Evolutionary conservation across 805 yeast species (phyloP), one percentile per base, ranked within the genome.

Genomic region (Saccharomycopsis sp.): DNA sequence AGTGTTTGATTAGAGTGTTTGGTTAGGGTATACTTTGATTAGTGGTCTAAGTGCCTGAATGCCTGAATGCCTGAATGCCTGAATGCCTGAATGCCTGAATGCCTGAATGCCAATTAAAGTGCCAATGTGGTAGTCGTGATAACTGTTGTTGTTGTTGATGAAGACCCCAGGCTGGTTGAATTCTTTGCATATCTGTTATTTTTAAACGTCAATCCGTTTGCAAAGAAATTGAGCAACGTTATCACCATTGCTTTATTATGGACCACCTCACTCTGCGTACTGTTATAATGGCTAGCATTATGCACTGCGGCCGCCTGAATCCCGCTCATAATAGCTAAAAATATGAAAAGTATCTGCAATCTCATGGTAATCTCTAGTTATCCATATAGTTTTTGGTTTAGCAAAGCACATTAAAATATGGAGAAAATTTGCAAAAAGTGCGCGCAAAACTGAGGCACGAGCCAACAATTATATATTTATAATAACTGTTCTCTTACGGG

Each of bases 61-160:
- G n/a, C n/a, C n/a, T n/a, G n/a, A n/a, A n/a, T n/a, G n/a, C n/a
- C n/a, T n/a, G n/a, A n/a, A n/a, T n/a, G n/a, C n/a, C n/a, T n/a
- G n/a, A n/a, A n/a, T n/a, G n/a, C n/a, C n/a, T n/a, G n/a, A n/a
- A n/a, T n/a, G n/a, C n/a, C n/a, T n/a, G n/a, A n/a, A n/a, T n/a
- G n/a, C n/a, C n/a, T n/a, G n/a, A n/a, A n/a, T n/a, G n/a, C n/a
- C n/a, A n/a, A n/a, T n/a, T n/a, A n/a, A n/a, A n/a, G 3, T 7
- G 49, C 57, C 17, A n/a, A 7, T 14, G 57, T 49, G 5, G 49
- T 17, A 2, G n/a, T 54, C 51, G 41, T 53, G 14, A 20, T 9
- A n/a, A 20, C 19, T 3, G 17, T 41, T 23, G 54, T 35, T n/a
- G 54, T 20, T 41, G 35, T 52, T 22, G 34, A 29, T 12, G 38